phyloP scores from a whole-genome alignment of 75 land plant genomes.

The Sequoiadendron giganteum region DNA sequence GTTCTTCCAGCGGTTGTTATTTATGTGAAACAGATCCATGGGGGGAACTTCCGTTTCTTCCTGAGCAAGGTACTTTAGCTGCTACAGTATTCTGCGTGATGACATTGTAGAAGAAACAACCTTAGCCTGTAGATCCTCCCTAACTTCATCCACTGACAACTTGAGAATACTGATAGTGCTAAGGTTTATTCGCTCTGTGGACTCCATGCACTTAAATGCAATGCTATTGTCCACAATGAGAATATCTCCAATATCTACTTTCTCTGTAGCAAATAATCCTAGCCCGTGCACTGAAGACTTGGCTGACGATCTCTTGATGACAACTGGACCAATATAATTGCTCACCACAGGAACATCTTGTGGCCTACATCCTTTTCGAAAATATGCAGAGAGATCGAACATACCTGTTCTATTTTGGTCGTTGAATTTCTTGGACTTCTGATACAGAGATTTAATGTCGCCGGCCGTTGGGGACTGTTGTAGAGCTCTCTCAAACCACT shows the following conservation, averaged over 20 bases:
- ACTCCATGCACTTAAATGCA: not conserved
- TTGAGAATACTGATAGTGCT: not conserved
- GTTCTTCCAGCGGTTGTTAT: not conserved
- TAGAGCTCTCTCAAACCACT: conserved; percentile 7
- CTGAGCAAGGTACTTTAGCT: no score
- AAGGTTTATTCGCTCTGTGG: no score
- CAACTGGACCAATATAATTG: conserved; percentile 9
- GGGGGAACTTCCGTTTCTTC: not conserved
- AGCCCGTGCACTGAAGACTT: conserved; percentile 4
- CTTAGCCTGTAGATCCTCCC: no score
- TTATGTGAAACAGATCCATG: not conserved
- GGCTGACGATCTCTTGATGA: not conserved
- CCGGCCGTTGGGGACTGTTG: no score
- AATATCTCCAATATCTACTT: not conserved
- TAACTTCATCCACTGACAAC: no score
- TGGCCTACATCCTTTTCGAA: no score
- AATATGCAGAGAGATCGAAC: no score
- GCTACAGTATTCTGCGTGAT: no score
- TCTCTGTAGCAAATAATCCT: not conserved
- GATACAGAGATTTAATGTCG: no score
- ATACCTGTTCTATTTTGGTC: not conserved
- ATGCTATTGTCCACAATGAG: conserved; percentile 4
- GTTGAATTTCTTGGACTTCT: no score
- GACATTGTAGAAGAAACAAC: no score
- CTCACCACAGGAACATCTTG: no score